Evolutionary conservation across 495 filamentous ascomycete species (phyloP).

Genomic region (Melanomma pulvis-pyrius): DNA sequence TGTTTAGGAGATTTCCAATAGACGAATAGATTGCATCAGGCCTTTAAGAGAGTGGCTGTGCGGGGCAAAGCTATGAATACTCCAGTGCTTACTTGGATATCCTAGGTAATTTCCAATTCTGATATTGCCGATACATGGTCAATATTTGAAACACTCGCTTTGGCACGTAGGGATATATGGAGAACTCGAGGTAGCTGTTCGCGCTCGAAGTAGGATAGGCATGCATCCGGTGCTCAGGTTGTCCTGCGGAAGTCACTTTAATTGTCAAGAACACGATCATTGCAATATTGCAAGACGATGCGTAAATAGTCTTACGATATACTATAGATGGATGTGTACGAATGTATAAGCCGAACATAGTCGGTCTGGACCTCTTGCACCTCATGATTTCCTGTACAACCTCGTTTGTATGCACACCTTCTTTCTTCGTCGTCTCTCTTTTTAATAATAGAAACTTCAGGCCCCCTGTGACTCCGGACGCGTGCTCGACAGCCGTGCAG

Average conservation of each 20-base stretch:
- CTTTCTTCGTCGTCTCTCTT: neutral
- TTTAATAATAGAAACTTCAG: neutral
- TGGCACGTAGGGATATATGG: neutral
- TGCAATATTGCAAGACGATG: neutral
- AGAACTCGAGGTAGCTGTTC: too few species aligned
- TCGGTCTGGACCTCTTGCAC: neutral
- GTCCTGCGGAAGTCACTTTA: too few species aligned
- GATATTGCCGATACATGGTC: neutral
- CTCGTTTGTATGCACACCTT: neutral
- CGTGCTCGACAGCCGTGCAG: neutral
- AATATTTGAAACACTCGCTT: neutral
- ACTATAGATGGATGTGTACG: neutral
- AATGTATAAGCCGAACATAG: neutral
- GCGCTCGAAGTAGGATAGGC: too few species aligned
- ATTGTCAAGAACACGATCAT: neutral
- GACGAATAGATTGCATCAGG: slow-evolving; percentile 18
- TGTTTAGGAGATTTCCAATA: slow-evolving; percentile 16
- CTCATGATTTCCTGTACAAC: neutral
- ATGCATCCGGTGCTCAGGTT: too few species aligned
- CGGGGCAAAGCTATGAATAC: slow-evolving; percentile 8
- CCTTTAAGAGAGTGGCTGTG: slow-evolving; percentile 1
- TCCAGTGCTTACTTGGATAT: neutral
- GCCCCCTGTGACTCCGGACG: neutral
- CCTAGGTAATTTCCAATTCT: neutral
- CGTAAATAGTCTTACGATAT: neutral